phyloP scores from a whole-genome alignment of 2,329 filamentous ascomycete genomes.

The Didymella pinodella region DNA sequence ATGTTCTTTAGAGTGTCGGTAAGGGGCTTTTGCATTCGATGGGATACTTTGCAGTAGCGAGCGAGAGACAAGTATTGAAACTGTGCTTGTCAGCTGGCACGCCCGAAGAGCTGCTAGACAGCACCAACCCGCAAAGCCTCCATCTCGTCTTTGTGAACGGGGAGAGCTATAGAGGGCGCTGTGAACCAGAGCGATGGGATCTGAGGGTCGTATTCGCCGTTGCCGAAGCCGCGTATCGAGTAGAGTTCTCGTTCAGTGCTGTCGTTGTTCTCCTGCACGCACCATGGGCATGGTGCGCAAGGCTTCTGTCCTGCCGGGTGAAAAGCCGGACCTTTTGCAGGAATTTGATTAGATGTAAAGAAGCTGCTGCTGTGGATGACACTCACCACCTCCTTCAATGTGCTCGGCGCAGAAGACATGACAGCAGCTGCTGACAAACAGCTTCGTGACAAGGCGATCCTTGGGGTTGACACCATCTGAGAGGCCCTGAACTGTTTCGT shows the following conservation, averaged over 20 bases:
- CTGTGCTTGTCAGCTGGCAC: slow-evolving; percentile 41
- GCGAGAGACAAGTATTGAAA: slow-evolving; percentile 56
- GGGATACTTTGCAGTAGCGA: slow-evolving; percentile 37
- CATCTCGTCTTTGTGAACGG: slow-evolving; percentile 47
- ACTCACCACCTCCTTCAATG: slow-evolving; percentile 58
- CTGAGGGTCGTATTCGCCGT: slow-evolving; percentile 53
- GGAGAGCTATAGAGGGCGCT: slow-evolving; percentile 56
- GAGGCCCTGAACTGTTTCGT: slow-evolving; percentile 50
- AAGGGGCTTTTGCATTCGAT: slow-evolving; percentile 31
- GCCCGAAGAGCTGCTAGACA: not conserved
- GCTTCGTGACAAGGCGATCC: slow-evolving; percentile 52
- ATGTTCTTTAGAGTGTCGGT: slow-evolving; percentile 22
- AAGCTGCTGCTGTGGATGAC: not conserved
- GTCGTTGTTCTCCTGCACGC: slow-evolving; percentile 50
- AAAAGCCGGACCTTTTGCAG: slow-evolving; percentile 56
- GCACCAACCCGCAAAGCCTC: slow-evolving; percentile 53
- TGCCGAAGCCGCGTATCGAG: slow-evolving; percentile 54
- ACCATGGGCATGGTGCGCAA: slow-evolving; percentile 56
- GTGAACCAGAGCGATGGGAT: slow-evolving; percentile 56
- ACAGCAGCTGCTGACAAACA: slow-evolving; percentile 59
- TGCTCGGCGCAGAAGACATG: slow-evolving; percentile 60
- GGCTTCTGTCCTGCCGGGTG: slow-evolving; percentile 53
- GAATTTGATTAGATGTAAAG: slow-evolving; percentile 2
- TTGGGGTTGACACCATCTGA: slow-evolving; percentile 48
- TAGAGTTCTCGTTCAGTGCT: slow-evolving; percentile 50